Conservation (phyloP, 2,329 filamentous ascomycete genomes). For the Aureobasidium lini region DNA sequence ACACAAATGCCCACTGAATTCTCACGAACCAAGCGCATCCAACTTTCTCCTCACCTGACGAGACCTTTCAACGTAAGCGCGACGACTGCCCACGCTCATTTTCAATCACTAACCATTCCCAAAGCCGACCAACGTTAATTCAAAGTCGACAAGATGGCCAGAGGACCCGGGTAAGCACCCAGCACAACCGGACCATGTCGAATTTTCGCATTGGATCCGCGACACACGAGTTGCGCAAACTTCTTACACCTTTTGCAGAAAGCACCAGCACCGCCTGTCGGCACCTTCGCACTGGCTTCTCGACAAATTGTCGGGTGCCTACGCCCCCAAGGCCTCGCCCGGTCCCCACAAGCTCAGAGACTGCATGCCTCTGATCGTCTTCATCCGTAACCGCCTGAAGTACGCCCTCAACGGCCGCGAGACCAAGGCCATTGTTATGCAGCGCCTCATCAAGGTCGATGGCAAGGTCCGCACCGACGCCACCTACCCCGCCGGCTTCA, state of each 20-base stretch:
- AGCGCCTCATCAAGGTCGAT: constrained; percentile 99
- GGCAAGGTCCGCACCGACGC: constrained; percentile 98
- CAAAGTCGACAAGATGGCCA: constrained; percentile 50
- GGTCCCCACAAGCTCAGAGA: constrained; percentile 99
- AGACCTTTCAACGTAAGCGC: constrained; percentile 13
- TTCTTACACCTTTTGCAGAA: constrained; percentile 58
- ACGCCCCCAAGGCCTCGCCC: constrained; percentile 59
- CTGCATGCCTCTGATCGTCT: constrained; percentile 97
- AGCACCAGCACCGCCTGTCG: constrained; percentile 99
- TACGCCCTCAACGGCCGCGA: constrained; percentile 99
- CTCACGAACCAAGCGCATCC: neutral
- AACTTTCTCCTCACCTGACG: neutral
- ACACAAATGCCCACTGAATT: neutral
- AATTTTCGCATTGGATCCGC: constrained; percentile 4
- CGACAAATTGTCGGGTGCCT: constrained; percentile 91
- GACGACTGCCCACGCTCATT: constrained; percentile 10
- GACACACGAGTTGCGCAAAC: constrained; percentile 9
- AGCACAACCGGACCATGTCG: constrained; percentile 16
- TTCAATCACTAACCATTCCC: constrained; percentile 3
- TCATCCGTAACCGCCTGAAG: constrained; percentile 79
- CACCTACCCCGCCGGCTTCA: constrained; percentile 97
- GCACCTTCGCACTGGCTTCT: constrained; percentile 99
- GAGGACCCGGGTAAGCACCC: constrained; percentile 42
- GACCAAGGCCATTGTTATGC: constrained; percentile 96
- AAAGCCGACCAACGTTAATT: constrained; percentile 13